Conservation (phyloP, 2,329 filamentous ascomycete species). For the Emergomyces pasteurianus region DNA sequence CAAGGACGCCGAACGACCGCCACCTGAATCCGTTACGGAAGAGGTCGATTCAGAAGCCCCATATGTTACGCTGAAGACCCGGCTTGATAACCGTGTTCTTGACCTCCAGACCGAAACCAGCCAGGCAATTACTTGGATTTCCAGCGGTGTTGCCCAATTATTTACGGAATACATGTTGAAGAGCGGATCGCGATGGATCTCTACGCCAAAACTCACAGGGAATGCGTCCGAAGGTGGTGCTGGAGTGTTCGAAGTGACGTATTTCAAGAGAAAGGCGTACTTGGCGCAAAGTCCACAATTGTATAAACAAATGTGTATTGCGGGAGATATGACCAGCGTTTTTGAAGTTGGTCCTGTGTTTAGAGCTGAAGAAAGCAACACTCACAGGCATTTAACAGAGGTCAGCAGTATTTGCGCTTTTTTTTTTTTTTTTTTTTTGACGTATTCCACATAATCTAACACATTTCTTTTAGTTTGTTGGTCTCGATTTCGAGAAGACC, state of each 20-base stretch:
- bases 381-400: conserved; percentile 54
- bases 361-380: conserved; percentile 57
- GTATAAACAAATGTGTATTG: conserved; percentile 58
- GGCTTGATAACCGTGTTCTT: conserved; percentile 83
- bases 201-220: conserved; percentile 79
- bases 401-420: conserved; percentile 27
- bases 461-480: conserved; percentile 29
- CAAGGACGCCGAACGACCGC: conserved; percentile 40
- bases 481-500: conserved; percentile 42
- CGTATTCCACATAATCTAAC: not conserved
- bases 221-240: conserved; percentile 86
- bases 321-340: conserved; percentile 50
- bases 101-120: conserved; percentile 86
- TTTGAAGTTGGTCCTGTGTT: conserved; percentile 57
- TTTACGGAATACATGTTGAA: conserved; percentile 70
- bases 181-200: conserved; percentile 68
- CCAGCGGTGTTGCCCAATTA: conserved; percentile 52
- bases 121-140: conserved; percentile 70
- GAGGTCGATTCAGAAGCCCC: conserved; percentile 46
- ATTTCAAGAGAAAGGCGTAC: conserved; percentile 73
- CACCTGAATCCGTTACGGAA: conserved; percentile 34
- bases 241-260: conserved; percentile 81
- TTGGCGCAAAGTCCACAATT: conserved; percentile 54
- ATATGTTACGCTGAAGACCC: conserved; percentile 67
- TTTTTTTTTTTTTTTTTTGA: not conserved